These are phyloP conservation scores for Globisporangium paddicum DNA, from an alignment of 352 stramenopile species.

Conservation along the genomic window DNA sequence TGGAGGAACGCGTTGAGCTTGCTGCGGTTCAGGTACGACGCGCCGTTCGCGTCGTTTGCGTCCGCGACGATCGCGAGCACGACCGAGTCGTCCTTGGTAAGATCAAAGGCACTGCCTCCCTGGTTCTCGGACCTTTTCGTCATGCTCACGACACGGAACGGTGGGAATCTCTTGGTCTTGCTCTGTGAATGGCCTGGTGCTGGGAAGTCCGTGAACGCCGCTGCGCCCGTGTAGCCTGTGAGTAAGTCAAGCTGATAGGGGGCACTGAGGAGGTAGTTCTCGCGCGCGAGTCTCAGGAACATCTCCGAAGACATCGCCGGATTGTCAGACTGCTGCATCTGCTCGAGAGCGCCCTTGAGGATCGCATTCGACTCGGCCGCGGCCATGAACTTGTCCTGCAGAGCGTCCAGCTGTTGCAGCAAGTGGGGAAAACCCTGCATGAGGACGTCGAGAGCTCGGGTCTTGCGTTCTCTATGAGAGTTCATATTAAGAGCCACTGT, in stretches of 20 bases:
- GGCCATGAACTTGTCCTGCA: slow-evolving; percentile 42
- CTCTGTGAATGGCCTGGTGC: slow-evolving; percentile 1
- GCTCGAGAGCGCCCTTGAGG: slow-evolving; percentile 36
- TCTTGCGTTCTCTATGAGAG: slow-evolving; percentile 37
- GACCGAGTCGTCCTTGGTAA: background rate
- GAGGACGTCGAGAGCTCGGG: slow-evolving; percentile 32
- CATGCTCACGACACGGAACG: slow-evolving; percentile 27
- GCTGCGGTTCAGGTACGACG: slow-evolving; percentile 48
- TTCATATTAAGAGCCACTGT: background rate
- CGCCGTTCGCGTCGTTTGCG: slow-evolving; percentile 31
- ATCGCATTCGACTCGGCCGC: slow-evolving; percentile 49
- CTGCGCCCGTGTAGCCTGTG: slow-evolving; percentile 28
- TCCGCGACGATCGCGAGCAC: slow-evolving; percentile 26
- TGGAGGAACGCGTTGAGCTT: slow-evolving; percentile 63
- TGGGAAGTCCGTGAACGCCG: slow-evolving; percentile 28
- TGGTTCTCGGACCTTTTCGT: slow-evolving; percentile 14
- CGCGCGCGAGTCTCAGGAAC: slow-evolving; percentile 36
- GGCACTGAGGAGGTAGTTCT: slow-evolving; percentile 38
- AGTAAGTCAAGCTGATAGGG: slow-evolving; percentile 47
- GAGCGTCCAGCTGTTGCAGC: slow-evolving; percentile 37
- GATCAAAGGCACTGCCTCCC: slow-evolving; percentile 7
- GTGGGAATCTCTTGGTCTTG: slow-evolving; percentile 25
- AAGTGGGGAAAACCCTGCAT: slow-evolving; percentile 37
- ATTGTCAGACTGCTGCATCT: slow-evolving; percentile 20
- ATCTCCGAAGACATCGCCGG: background rate